phyloP scores from a whole-genome alignment of 106 monocot genomes.

The Acorus gramineus region DNA sequence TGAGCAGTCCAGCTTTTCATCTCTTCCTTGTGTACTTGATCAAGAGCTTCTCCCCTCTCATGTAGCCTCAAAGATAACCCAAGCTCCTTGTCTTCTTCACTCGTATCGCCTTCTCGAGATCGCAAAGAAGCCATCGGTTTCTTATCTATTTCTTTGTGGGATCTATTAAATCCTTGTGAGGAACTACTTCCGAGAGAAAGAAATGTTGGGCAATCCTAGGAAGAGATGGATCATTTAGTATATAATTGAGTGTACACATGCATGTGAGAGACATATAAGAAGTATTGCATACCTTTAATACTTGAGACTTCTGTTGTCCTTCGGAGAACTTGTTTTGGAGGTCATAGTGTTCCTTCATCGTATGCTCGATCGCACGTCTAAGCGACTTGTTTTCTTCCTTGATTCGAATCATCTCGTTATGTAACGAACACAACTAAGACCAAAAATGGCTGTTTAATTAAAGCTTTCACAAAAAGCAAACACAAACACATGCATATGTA shows the following conservation, averaged over 20 bases:
- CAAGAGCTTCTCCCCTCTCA: slow-evolving; percentile 11
- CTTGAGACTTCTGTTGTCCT: slow-evolving; percentile 17
- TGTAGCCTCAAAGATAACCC: slow-evolving; percentile 50
- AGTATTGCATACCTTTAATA: not conserved
- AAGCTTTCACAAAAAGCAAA: too few relatives aligned
- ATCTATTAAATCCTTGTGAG: slow-evolving; percentile 5
- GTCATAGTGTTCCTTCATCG: slow-evolving; percentile 54
- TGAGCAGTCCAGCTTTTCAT: slow-evolving; percentile 12
- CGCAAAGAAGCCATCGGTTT: not conserved
- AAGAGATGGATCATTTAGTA: not conserved
- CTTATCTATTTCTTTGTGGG: not conserved
- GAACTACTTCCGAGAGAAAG: slow-evolving; percentile 28
- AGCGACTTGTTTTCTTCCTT: slow-evolving; percentile 64
- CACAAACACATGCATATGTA: too few relatives aligned
- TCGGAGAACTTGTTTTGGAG: slow-evolving; percentile 39
- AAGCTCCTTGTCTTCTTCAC: slow-evolving; percentile 20
- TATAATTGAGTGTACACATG: not conserved
- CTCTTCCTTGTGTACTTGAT: slow-evolving; percentile 8
- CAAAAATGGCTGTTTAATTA: too few relatives aligned
- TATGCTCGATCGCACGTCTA: slow-evolving; percentile 23
- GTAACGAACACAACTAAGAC: slow-evolving; percentile 29
- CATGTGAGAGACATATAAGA: not conserved
- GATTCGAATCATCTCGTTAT: slow-evolving; percentile 38
- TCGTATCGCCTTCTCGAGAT: not conserved
- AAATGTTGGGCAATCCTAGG: slow-evolving; percentile 25